These are phyloP conservation scores for Brassica rapa DNA, from an alignment of 345 rosid species.

Conservation along the genomic window DNA sequence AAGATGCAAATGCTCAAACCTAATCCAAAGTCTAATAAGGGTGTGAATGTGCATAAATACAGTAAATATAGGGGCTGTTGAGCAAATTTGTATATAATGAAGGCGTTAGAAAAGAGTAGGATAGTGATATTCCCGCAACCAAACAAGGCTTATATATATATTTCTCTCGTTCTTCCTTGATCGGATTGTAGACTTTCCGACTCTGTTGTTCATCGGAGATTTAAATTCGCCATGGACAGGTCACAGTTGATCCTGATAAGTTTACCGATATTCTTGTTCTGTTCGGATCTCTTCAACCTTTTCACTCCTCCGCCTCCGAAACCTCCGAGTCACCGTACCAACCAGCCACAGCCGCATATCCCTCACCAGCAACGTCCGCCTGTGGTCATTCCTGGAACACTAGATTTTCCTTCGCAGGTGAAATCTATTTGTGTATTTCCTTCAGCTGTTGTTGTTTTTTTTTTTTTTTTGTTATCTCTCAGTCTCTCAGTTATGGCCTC, in stretches of 20 bases:
- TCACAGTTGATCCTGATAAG: constrained; percentile 59
- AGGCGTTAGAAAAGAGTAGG: neutral
- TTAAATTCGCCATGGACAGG: constrained; percentile 49
- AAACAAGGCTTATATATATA: constrained; percentile 11
- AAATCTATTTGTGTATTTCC: neutral
- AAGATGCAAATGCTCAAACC: neutral
- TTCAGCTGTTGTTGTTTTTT: neutral
- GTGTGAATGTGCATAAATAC: neutral
- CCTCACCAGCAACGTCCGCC: constrained; percentile 40
- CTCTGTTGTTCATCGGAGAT: constrained; percentile 18
- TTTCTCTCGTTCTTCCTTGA: neutral
- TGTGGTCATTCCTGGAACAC: constrained; percentile 38
- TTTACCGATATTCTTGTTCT: constrained; percentile 63
- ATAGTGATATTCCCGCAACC: constrained; percentile 17
- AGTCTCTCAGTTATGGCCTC: neutral
- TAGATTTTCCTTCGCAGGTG: constrained; percentile 55
- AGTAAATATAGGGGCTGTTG: neutral
- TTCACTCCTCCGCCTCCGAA: constrained; percentile 73
- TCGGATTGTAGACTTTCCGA: neutral
- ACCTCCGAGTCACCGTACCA: constrained; percentile 41
- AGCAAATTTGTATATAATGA: neutral
- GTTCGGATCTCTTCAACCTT: constrained; percentile 62
- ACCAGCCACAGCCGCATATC: constrained; percentile 43
- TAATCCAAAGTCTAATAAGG: neutral
- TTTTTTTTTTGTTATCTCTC: neutral